Evolutionary conservation across 176 grass and related monocot species (phyloP), one percentile per base, ranked within the genome.

Genomic region (Musa itinerans): DNA sequence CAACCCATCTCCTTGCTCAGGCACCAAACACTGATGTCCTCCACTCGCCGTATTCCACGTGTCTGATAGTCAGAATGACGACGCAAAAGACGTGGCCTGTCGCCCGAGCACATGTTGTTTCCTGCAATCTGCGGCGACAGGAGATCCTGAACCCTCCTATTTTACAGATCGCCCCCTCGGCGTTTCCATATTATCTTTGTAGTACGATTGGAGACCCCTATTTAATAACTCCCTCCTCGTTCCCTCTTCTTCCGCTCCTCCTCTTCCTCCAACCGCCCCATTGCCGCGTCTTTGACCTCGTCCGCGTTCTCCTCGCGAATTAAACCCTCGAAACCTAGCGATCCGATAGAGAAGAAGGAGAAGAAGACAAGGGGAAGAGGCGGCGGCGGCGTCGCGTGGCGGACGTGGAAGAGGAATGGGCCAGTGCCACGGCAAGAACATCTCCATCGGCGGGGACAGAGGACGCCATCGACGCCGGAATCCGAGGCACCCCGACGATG

Each of bases 391-490:
- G 68, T 43, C 34, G 34, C 4, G 48, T 3, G 43, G 68, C 49
- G 68, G 68, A 50, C 43, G 34, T 9, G 34, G 43, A n/a, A 62
- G 55, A 69, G 17, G n/a, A n/a, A 99, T 99, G 96, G 96, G 96
- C 50, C 90, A 91, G 81, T 99, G 96, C 83, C 91, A 99, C 79
- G 96, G 88, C 61, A 87, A 71, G 83, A 95, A 86, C 82, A 75
- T 83, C 76, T 78, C 79, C 50, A 73, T 72, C 50, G 82, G 68
- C 55, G 80, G 17, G 9, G 15, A 10, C 43, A 65, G 71, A 81
- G 25, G 78, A 11, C 15, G 75, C 71, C 79, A 26, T 78, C 88
- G 74, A 56, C 84, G 72, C 63, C 74, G 55, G 52, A 58, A 2
- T 72, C 73, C 50, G 81, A 83, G 75, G 80, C 83, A n/a, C 2